phyloP scores from a whole-genome alignment of 2,329 filamentous ascomycete species.

The Penicillium sp. region DNA sequence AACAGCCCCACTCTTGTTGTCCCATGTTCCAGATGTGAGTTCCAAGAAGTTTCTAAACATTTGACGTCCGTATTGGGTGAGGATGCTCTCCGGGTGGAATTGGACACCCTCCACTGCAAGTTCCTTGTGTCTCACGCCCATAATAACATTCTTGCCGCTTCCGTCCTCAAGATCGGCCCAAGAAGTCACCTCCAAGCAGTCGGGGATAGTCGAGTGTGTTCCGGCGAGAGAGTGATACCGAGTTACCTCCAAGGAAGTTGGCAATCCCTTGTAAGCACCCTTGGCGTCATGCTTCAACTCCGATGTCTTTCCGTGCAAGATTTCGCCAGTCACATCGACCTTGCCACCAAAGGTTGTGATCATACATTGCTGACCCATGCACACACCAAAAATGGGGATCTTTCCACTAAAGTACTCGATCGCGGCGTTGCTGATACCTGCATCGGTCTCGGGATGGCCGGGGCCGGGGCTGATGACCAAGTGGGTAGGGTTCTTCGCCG shows the following conservation, averaged over 20 bases:
- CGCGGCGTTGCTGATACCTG: constrained; percentile 88
- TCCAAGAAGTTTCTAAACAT: constrained; percentile 93
- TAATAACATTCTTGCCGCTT: constrained; percentile 82
- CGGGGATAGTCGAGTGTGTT: constrained; percentile 81
- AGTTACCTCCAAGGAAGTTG: constrained; percentile 82
- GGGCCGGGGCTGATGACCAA: constrained; percentile 93
- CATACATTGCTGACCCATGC: constrained; percentile 99
- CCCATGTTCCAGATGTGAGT: constrained; percentile 90
- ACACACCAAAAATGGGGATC: constrained; percentile 94
- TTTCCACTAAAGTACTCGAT: constrained; percentile 92
- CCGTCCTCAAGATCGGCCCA: constrained; percentile 74
- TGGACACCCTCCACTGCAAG: constrained; percentile 93
- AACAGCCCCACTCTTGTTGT: constrained; percentile 62
- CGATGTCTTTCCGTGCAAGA: constrained; percentile 96
- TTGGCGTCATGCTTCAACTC: constrained; percentile 84
- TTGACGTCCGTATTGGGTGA: constrained; percentile 80
- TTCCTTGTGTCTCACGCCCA: constrained; percentile 93
- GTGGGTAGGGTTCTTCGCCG: constrained; percentile 83
- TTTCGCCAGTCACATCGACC: constrained; percentile 91
- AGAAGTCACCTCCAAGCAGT: constrained; percentile 84
- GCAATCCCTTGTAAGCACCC: constrained; percentile 84
- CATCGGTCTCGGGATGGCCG: constrained; percentile 87
- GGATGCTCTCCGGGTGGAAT: constrained; percentile 95
- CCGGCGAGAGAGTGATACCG: constrained; percentile 96
- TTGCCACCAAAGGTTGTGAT: constrained; percentile 90